Base-by-base conservation (phyloP, 2,329 filamentous ascomycete genomes). In the Fusarium chuoi region DNA sequence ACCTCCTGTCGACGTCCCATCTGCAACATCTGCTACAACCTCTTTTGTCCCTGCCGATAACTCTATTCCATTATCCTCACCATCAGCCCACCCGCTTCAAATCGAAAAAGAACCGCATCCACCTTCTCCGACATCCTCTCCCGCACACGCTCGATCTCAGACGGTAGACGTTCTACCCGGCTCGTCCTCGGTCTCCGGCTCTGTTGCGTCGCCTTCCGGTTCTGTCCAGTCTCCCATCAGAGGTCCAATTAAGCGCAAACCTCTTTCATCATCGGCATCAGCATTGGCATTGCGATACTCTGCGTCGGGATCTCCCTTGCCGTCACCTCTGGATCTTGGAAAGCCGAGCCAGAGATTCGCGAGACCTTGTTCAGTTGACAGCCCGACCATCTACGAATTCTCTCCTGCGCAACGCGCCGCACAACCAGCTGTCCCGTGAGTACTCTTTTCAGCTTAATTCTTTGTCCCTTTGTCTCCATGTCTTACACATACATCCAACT, bases 301-400 rank as follows among this genome's bases (percentile, higher is more conserved):
- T 41, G 77, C 75, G 41, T 77, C 78, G 28, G 72, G 71, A 45
- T 78, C 74, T 41, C 57, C 74, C 52, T 58, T 78, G n/a, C 77
- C 78, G 15, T 81, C 82, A 42, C 81, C 77, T 55, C 79, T 82
- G 59, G 83, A 85, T 67, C 81, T 87, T 28, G 83, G 84, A 46
- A 84, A 84, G 70, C 87, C 88, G n/a, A 86, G 87, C 54, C 84
- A 86, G 70, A 82, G 88, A 56, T 89, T 88, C 78, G 84, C 85
- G n/a, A 85, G 89, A 69, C 86, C 87, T 38, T 87, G 82, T 75
- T 87, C 88, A 20, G 79, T 90, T 62, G 89, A 91, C 79, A 91
- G 89, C 78, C 89, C 89, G 69, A 90, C 88, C 38, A 82, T 91
- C 55, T 91, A 91, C 86, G 88, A 90, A 77, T 90, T 89, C 76